phyloP scores from a whole-genome alignment of 2,329 filamentous ascomycete species.

The Alternaria ethzedia region DNA sequence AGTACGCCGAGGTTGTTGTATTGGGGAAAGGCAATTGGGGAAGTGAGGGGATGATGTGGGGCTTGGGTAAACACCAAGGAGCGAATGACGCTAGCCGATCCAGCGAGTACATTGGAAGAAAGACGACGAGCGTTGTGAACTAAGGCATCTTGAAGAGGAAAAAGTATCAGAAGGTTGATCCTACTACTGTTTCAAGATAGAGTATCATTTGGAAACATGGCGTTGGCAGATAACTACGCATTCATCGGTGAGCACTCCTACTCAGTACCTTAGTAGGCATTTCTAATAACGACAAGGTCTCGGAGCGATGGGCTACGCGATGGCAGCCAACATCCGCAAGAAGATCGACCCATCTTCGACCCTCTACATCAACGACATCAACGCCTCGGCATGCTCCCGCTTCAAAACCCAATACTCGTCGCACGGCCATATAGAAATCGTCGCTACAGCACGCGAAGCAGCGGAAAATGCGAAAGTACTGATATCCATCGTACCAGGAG shows the following conservation, averaged over 20 bases:
- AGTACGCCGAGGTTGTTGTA: background rate
- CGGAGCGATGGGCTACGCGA: conserved; percentile 45
- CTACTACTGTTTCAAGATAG: background rate
- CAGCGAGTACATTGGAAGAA: background rate
- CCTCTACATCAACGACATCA: conserved; percentile 42
- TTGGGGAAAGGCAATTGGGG: conserved; percentile 28
- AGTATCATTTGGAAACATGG: conserved; percentile 16
- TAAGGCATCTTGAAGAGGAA: background rate
- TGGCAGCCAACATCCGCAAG: conserved; percentile 40
- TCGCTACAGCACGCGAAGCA: conserved; percentile 35
- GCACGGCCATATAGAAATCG: conserved; percentile 32
- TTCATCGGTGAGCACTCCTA: conserved; percentile 32
- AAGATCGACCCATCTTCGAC: conserved; percentile 28
- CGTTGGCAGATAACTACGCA: conserved; percentile 38
- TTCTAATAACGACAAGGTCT: conserved; percentile 26
- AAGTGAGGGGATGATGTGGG: conserved; percentile 41
- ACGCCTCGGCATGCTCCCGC: conserved; percentile 25
- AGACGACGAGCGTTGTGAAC: background rate
- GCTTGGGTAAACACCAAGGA: conserved; percentile 14
- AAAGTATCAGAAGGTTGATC: background rate
- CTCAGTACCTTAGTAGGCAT: background rate
- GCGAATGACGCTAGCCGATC: background rate
- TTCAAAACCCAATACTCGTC: conserved; percentile 29
- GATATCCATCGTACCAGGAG: conserved; percentile 38
- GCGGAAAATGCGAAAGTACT: conserved; percentile 35